phyloP scores from a whole-genome alignment of 495 filamentous ascomycete genomes.

The Hypoxylon crocopeplum region DNA sequence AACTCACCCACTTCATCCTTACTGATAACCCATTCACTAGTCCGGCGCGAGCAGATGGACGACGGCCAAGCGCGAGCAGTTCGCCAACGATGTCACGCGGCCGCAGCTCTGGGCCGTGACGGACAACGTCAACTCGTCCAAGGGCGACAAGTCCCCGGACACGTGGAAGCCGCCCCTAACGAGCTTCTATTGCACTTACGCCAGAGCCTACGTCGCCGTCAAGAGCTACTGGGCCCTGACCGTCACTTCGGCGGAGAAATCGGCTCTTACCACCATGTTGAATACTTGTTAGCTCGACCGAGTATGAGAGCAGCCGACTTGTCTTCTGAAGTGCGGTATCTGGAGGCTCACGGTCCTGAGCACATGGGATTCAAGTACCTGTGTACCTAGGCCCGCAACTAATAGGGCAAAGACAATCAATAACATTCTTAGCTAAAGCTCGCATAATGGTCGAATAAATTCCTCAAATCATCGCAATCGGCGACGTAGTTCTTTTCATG shows the following conservation, averaged over 20 bases:
- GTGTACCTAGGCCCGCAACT: no score
- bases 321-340: no score
- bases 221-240: conserved; percentile 68
- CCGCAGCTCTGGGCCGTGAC: conserved; percentile 79
- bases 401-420: no score
- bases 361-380: no score
- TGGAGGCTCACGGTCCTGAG: no score
- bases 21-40: conserved; percentile 26
- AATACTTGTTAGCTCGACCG: conserved; percentile 58
- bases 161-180: conserved; percentile 72
- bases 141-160: conserved; percentile 74
- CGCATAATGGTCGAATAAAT: not conserved
- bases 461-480: conserved; percentile 14
- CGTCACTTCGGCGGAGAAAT: conserved; percentile 67
- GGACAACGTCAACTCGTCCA: conserved; percentile 72
- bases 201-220: conserved; percentile 72
- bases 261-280: conserved; percentile 68
- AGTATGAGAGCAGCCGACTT: not conserved
- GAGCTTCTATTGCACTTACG: conserved; percentile 78
- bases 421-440: not conserved
- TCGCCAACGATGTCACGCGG: conserved; percentile 74
- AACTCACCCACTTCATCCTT: not conserved
- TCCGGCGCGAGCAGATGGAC: conserved; percentile 66
- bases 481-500: conserved; percentile 1
- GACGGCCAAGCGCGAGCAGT: conserved; percentile 63